Percentiles rank a stretch among this genome's conserved stretches.
Evolutionary conservation across 2,329 filamentous ascomycete genomes (phyloP).

Genomic region (Clarireedia paspali): DNA sequence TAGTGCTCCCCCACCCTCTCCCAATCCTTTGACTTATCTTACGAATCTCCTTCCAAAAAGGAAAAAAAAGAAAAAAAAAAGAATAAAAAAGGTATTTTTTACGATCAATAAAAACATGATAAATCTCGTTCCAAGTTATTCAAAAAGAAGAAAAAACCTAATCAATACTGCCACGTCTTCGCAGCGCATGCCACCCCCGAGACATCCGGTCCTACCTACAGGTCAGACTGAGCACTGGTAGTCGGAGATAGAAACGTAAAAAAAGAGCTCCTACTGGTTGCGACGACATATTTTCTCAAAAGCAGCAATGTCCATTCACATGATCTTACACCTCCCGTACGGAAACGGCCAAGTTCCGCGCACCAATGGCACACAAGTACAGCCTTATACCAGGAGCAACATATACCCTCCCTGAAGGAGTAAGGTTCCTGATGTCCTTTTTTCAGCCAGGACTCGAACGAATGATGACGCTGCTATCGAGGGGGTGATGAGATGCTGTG

Average conservation of each 20-base stretch:
- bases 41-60: not conserved
- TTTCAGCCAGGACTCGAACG: not conserved
- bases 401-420: conserved; percentile 11
- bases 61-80: not conserved
- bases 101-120: not conserved
- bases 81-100: not conserved
- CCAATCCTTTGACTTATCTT: no score
- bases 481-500: not conserved
- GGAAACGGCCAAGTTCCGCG: conserved; percentile 11
- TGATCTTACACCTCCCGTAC: conserved; percentile 8
- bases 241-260: not conserved
- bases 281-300: not conserved
- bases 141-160: not conserved
- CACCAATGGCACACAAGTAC: conserved; percentile 9
- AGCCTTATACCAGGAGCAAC: conserved; percentile 9
- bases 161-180: conserved; percentile 6
- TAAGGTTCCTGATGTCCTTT: not conserved
- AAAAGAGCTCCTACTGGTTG: not conserved
- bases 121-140: not conserved
- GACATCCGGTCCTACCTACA: conserved; percentile 5
- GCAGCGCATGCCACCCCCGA: not conserved
- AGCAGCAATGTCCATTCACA: conserved; percentile 10
- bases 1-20: not conserved
- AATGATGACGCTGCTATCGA: not conserved
- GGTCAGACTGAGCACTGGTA: not conserved